Evolutionary conservation across 2,329 filamentous ascomycete species (phyloP), one percentile per base, ranked within the genome.

Genomic region (Celoporthe dispersa): DNA sequence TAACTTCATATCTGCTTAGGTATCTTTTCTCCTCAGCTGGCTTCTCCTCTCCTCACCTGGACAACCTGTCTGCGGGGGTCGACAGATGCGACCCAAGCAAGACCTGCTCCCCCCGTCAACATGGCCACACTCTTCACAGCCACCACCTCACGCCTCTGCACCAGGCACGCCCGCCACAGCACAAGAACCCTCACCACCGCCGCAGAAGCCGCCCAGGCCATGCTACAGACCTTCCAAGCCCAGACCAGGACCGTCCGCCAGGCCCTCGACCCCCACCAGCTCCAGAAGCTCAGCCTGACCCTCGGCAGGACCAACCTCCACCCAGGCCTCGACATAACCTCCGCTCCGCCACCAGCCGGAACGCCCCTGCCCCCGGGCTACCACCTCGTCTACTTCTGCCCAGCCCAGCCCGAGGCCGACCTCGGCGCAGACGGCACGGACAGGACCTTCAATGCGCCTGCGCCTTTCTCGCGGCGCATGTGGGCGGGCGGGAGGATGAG

Each of bases 341-440:
- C 79, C 41, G 68, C 76, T 0, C 69, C 82, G 0, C 82, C 85
- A 0, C 73, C 78, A 0, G 64, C 75, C 0, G 84, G 85, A 9
- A 87, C 86, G 0, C 83, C 84, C 0, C 71, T 91, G 1, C 88
- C 88, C 0, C 83, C 86, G 0, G 88, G 87, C 1, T 88, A 90
- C 72, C 89, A 91, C 74, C 81, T 91, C 0, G 85, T 84, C 0
- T 91, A 91, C 76, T 91, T 91, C 75, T 90, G 88, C 0, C 88
- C 89, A 0, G 79, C 80, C 0, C 85, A 85, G 5, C 71, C 86
- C 0, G 89, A 91, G 74, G 71, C 75, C 0, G 82, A 86, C 8
- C 81, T 91, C 0, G 88, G 88, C 0, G 71, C 76, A 0, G 89
- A 92, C 76, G 90, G 90, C 19, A 89, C 87, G 0, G 89, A 91